Percentiles rank a stretch among this genome's conserved stretches.
phyloP scores from a whole-genome alignment of 169 alveolate genomes.

The Eimeria maxima region DNA sequence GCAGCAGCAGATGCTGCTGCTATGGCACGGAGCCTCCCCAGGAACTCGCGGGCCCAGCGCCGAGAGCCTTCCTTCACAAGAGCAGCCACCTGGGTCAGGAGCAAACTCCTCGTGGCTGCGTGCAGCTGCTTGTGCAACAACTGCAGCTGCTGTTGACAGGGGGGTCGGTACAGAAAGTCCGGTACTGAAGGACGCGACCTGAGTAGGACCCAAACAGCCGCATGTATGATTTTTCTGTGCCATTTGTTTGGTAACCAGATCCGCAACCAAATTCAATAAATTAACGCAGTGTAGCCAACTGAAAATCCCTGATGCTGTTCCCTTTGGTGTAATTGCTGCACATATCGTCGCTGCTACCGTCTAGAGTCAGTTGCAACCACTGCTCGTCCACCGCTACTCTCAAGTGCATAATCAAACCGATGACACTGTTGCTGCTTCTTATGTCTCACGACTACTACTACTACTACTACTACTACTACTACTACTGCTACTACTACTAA shows the following conservation, averaged over 20 bases:
- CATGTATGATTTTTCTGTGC: background rate
- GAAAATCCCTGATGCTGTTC: background rate
- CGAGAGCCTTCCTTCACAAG: slow-evolving; percentile 23
- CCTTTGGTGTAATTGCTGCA: slow-evolving; percentile 28
- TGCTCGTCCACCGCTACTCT: background rate
- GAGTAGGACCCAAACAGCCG: background rate
- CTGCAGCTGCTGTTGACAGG: slow-evolving; percentile 77
- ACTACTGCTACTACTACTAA: background rate
- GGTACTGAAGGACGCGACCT: slow-evolving; percentile 81
- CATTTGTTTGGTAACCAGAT: background rate
- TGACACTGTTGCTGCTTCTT: background rate
- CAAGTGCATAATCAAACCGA: background rate
- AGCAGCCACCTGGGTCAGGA: slow-evolving; percentile 14
- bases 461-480: background rate
- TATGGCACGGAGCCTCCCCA: background rate
- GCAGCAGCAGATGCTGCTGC: background rate
- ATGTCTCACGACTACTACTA: background rate
- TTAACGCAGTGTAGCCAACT: background rate
- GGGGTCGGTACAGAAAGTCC: slow-evolving; percentile 75
- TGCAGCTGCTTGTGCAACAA: slow-evolving; percentile 71
- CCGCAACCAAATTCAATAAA: background rate
- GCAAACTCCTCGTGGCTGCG: slow-evolving; percentile 32
- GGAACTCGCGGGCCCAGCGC: slow-evolving; percentile 3
- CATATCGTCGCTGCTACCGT: background rate
- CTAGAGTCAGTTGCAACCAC: background rate